Evolutionary conservation across 2,329 filamentous ascomycete species (phyloP).

Genomic region (Diaporthe velutina): DNA sequence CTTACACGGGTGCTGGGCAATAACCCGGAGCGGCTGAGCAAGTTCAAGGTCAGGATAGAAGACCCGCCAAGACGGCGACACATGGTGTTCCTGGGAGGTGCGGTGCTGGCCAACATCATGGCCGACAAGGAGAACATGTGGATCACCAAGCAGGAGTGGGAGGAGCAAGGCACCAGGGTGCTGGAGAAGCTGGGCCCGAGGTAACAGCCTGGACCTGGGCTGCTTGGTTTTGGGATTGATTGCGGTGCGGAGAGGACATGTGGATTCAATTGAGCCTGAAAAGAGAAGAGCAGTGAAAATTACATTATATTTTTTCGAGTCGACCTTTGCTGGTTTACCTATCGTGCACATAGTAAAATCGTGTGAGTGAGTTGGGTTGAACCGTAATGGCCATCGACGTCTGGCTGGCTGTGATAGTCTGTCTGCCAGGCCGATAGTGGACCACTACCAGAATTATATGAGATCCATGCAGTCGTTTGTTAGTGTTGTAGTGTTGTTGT

Average conservation of each 20-base stretch:
- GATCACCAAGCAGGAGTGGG: constrained; percentile 97
- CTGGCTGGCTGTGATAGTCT: neutral
- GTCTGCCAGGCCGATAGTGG: neutral
- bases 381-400: neutral
- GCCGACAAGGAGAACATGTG: constrained; percentile 99
- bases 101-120: constrained; percentile 98
- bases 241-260: constrained; percentile 13
- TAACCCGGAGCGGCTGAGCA: constrained; percentile 93
- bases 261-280: constrained; percentile 7
- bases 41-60: constrained; percentile 99
- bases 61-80: constrained; percentile 95
- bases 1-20: constrained; percentile 90
- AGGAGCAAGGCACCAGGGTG: constrained; percentile 87
- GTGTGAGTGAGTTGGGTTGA: neutral
- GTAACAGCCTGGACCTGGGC: constrained; percentile 56
- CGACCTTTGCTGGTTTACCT: neutral
- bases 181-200: constrained; percentile 94
- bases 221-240: constrained; percentile 38
- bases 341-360: neutral
- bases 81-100: constrained; percentile 99
- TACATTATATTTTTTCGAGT: neutral
- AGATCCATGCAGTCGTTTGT: neutral
- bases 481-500: neutral
- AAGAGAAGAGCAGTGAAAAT: constrained; percentile 31
- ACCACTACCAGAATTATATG: neutral